These are phyloP conservation scores for Samsoniella hepiali DNA, from an alignment of 2,329 filamentous ascomycete species.

Conservation along the genomic window DNA sequence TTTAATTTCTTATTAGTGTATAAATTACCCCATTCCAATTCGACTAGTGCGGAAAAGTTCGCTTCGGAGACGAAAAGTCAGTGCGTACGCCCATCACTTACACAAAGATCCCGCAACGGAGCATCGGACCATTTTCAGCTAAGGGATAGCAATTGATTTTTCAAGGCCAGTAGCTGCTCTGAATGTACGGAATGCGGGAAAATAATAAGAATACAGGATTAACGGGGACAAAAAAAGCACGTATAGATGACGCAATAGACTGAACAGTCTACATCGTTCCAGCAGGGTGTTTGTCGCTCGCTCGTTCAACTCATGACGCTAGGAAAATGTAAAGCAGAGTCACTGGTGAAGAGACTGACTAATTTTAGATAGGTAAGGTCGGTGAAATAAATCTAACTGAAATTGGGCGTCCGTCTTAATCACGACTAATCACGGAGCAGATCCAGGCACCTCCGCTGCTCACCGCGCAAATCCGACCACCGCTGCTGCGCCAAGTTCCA, in stretches of 20 bases:
- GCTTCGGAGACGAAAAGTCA: background rate
- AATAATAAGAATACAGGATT: no score
- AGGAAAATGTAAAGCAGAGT: background rate
- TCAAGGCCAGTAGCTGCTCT: no score
- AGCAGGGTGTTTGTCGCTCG: no score
- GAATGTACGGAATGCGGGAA: no score
- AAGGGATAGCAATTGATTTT: no score
- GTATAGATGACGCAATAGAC: no score
- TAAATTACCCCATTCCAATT: background rate
- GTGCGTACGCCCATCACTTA: background rate
- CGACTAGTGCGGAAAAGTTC: background rate
- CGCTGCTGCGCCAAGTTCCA: slow-evolving; percentile 7
- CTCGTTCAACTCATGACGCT: no score
- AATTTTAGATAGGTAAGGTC: background rate
- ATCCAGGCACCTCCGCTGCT: slow-evolving; percentile 8
- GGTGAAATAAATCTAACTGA: background rate
- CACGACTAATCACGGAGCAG: slow-evolving; percentile 5
- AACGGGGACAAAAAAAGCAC: no score
- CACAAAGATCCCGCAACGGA: no score
- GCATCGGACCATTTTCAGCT: background rate
- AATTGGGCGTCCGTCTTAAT: background rate
- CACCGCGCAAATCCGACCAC: slow-evolving; percentile 1
- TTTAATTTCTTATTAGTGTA: background rate
- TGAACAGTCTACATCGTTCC: no score
- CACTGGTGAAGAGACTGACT: background rate